Conservation (phyloP, 1,284 basidiomycete genomes). For the Grifola frondosa region DNA sequence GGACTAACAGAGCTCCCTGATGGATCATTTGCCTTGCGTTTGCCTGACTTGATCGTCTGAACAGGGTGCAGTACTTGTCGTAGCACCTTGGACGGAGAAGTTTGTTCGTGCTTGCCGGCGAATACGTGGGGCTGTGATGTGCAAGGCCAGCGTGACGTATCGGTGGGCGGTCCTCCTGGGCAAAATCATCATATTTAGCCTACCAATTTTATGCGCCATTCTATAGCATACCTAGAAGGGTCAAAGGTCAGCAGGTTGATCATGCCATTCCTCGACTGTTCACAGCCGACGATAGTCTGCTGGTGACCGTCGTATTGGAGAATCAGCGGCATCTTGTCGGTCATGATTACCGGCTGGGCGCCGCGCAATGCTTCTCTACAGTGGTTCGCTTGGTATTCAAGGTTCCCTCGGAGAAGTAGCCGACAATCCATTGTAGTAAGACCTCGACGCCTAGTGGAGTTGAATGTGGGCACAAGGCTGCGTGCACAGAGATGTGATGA, state of each 20-base stretch:
- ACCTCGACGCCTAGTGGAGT: slow-evolving; percentile 38
- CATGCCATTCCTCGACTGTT: slow-evolving; percentile 55
- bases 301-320: slow-evolving; percentile 84
- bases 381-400: slow-evolving; percentile 30
- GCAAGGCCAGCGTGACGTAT: slow-evolving; percentile 38
- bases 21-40: slow-evolving; percentile 23
- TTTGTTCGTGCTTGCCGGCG: neutral
- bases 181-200: no score
- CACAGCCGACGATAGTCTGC: slow-evolving; percentile 81
- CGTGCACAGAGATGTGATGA: neutral
- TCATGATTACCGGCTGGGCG: slow-evolving; percentile 51
- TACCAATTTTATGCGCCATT: no score
- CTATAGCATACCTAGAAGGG: slow-evolving; percentile 61
- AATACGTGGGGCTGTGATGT: slow-evolving; percentile 15
- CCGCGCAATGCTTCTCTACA: slow-evolving; percentile 46
- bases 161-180: slow-evolving; percentile 16
- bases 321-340: slow-evolving; percentile 74
- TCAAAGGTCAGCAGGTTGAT: slow-evolving; percentile 75
- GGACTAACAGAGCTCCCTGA: slow-evolving; percentile 3
- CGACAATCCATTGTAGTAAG: slow-evolving; percentile 58
- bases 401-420: slow-evolving; percentile 55
- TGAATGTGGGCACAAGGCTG: neutral
- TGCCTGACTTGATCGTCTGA: slow-evolving; percentile 19
- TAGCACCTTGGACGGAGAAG: slow-evolving; percentile 15
- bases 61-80: slow-evolving; percentile 22